phyloP scores from a whole-genome alignment of 192 early-diverging fungal species.

The Podila minutissima region DNA sequence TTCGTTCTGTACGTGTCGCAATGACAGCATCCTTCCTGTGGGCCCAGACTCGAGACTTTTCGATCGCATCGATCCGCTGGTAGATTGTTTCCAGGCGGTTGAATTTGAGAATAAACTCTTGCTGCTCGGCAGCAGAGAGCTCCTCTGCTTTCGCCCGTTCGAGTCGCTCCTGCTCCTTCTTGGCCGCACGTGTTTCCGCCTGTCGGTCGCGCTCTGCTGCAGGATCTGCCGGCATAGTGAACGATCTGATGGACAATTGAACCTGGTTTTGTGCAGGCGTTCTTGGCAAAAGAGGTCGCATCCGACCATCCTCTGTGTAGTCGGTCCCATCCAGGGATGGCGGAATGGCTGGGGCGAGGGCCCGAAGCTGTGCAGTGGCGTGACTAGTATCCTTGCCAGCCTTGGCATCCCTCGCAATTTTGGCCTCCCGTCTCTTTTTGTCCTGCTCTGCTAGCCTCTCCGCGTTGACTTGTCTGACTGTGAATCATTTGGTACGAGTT shows the following conservation, averaged over 20 bases:
- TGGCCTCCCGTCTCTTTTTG: constrained; percentile 18
- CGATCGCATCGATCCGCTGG: constrained; percentile 34
- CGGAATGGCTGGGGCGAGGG: no score
- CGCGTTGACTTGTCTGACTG: constrained; percentile 31
- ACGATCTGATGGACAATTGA: no score
- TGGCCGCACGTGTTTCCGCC: constrained; percentile 13
- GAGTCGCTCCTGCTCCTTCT: constrained; percentile 35
- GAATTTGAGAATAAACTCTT: constrained; percentile 32
- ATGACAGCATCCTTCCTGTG: constrained; percentile 30
- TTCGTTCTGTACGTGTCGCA: constrained; percentile 32
- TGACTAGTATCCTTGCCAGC: not conserved
- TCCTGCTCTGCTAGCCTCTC: constrained; percentile 33
- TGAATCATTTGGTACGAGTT: no score
- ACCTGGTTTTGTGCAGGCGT: no score
- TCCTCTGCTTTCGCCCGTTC: constrained; percentile 13
- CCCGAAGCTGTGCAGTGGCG: not conserved
- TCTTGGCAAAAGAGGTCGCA: no score
- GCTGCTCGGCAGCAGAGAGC: constrained; percentile 5
- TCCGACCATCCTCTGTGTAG: no score
- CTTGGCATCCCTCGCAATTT: constrained; percentile 18
- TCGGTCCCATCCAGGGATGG: no score
- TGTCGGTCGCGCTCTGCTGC: constrained; percentile 17
- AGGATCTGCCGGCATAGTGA: not conserved
- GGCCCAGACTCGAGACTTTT: constrained; percentile 28
- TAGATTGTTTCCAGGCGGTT: constrained; percentile 33